Evolutionary conservation across 192 early-diverging fungal species (phyloP).

Genomic region (Backusella sp.): DNA sequence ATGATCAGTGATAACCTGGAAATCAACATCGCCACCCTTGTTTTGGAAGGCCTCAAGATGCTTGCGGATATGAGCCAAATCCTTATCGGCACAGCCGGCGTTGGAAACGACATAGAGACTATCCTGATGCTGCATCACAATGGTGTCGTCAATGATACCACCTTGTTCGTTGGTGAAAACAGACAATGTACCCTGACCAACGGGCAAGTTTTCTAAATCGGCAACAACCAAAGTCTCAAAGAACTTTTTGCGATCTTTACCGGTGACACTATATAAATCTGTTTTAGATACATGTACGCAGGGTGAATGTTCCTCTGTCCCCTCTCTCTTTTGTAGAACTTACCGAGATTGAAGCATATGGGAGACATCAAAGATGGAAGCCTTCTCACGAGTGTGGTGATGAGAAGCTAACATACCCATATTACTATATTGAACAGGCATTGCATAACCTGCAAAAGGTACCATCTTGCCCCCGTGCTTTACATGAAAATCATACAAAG

Average conservation of each 20-base stretch:
- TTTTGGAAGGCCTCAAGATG: conserved; percentile 80
- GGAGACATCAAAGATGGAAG: conserved; percentile 96
- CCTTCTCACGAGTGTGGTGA: conserved; percentile 81
- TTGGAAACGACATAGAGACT: conserved; percentile 93
- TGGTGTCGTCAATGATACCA: conserved; percentile 98
- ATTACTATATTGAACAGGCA: conserved; percentile 91
- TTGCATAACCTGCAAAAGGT: conserved; percentile 95
- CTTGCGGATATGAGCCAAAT: conserved; percentile 82
- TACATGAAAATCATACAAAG: conserved; percentile 92
- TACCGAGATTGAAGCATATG: conserved; percentile 97
- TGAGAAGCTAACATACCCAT: conserved; percentile 91
- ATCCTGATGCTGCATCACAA: conserved; percentile 84
- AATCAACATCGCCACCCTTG: conserved; percentile 86
- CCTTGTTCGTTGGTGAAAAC: conserved; percentile 95
- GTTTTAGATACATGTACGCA: not conserved
- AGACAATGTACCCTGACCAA: conserved; percentile 81
- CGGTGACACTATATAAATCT: conserved; percentile 62
- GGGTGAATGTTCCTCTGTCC: too few relatives aligned
- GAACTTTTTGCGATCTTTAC: conserved; percentile 85
- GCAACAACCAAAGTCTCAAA: conserved; percentile 87
- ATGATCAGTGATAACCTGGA: conserved; percentile 83
- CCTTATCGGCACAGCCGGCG: conserved; percentile 97
- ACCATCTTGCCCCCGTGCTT: conserved; percentile 94
- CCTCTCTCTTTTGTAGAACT: not conserved
- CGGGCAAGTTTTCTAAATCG: conserved; percentile 78